Evolutionary conservation across 306 rosid genomes (phyloP), one percentile per base, ranked within the genome.

Genomic region (Cicer bijugum): DNA sequence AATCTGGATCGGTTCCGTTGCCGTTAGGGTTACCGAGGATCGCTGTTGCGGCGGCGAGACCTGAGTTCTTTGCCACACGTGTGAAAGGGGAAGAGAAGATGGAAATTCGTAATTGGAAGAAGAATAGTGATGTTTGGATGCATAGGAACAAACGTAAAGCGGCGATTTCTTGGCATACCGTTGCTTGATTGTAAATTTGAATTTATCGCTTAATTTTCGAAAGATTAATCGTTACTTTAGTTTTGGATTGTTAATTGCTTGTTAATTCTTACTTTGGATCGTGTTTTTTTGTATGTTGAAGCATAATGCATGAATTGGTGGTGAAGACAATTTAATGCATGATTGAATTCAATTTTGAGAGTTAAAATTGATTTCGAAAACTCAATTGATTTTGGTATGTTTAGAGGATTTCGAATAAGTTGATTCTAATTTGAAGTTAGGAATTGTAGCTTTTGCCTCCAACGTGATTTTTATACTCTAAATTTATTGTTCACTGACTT

Each of bases 81-180:
- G 61, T 33, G 69, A 77, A 46, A 56, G 78, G 70, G 6, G 77
- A 69, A 9, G 76, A 63, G 6, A 69, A 11, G 15, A 28, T 84
- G 81, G 23, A 75, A 80, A 83, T 86, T 74, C 70, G 80, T 55
- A 75, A 83, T 75, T 84, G 86, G 88, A 81, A 23, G 64, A 81
- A 48, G 84, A 75, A 75, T 45, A 75, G 80, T 60, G 64, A 81
- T 48, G 62, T 40, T 9, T 81, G 84, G 84, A 15, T 5, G 55
- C 60, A 81, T 53, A 81, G 77, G 77, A 81, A 81, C 76, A 81
- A 81, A 8, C 80, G 84, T 4, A 81, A 75, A 75, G 80, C 73
- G 0, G 84, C 84, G 48, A 46, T 81, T 61, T 75, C 81, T 16
- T 81, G 84, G 84, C 77, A 75, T n/a, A 69, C 45, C 35, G 63